Percentiles rank a stretch among this genome's conserved stretches.
Conservation (phyloP, 148 eudicot genomes). For the Vaccinium corymbosum region DNA sequence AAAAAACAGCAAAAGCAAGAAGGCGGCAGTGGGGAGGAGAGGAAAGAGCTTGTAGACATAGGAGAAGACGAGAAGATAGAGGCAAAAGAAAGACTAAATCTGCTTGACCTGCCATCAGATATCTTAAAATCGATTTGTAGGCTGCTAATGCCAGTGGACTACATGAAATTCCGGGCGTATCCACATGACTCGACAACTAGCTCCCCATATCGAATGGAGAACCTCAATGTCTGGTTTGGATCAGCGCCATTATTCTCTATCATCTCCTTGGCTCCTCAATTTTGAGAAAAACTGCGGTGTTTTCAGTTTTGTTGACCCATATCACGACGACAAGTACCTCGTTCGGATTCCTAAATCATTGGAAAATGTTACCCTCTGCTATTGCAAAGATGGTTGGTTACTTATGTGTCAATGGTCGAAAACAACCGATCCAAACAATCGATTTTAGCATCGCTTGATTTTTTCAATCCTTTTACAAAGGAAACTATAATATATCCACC, state of each 20-base stretch:
- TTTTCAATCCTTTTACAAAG: neutral
- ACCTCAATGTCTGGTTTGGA: neutral
- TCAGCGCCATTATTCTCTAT: neutral
- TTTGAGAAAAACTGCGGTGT: neutral
- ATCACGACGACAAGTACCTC: neutral
- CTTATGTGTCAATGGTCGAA: neutral
- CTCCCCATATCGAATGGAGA: constrained; percentile 1
- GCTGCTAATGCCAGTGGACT: neutral
- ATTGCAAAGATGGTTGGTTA: constrained; percentile 1
- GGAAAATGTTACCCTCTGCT: neutral
- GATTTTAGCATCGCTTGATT: neutral
- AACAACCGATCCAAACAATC: neutral
- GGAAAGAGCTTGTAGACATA: neutral
- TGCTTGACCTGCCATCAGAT: neutral
- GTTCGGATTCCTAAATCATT: neutral
- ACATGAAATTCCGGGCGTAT: neutral
- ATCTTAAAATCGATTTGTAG: neutral
- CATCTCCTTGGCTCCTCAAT: neutral
- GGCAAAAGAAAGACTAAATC: neutral
- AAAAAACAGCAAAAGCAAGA: neutral
- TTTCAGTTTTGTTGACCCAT: neutral
- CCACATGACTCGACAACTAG: neutral
- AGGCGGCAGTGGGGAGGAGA: too few relatives aligned
- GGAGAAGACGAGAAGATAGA: neutral
- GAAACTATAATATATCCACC: neutral